Percentiles rank a stretch among this genome's conserved stretches.
These are phyloP conservation scores for Adiantum capillusveneris DNA, from an alignment of 75 land plant genomes.

Conservation along the genomic window DNA sequence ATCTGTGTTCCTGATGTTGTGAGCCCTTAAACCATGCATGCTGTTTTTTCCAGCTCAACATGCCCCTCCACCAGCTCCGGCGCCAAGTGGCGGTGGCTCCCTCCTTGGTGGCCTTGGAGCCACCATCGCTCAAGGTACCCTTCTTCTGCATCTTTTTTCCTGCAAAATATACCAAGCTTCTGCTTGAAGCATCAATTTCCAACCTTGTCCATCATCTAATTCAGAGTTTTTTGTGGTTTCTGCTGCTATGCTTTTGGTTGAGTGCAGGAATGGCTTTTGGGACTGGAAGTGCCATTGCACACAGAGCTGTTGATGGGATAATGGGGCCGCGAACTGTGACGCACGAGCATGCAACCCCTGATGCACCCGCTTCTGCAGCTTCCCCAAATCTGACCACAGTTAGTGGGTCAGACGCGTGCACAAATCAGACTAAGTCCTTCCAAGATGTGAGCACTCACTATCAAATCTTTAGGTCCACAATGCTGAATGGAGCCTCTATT, in stretches of 20 bases:
- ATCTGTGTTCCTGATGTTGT: no score
- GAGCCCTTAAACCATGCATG: no score
- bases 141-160: background rate
- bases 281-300: slow-evolving; percentile 90
- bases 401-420: slow-evolving; percentile 52
- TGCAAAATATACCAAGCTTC: no score
- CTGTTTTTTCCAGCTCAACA: no score
- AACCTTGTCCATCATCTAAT: no score
- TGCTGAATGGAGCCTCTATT: no score
- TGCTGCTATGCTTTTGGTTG: background rate
- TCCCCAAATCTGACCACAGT: slow-evolving; percentile 8
- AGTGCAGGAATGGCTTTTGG: slow-evolving; percentile 86
- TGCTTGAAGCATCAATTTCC: no score
- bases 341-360: slow-evolving; percentile 54
- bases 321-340: slow-evolving; percentile 86
- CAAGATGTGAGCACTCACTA: slow-evolving; percentile 57
- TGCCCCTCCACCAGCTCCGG: slow-evolving; percentile 55
- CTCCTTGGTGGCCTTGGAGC: slow-evolving; percentile 74
- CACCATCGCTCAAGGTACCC: slow-evolving; percentile 77
- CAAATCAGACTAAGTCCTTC: slow-evolving; percentile 64
- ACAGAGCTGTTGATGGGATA: slow-evolving; percentile 85
- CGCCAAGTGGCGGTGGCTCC: slow-evolving; percentile 47
- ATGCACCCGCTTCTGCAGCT: slow-evolving; percentile 27
- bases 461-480: no score
- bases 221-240: background rate